Base-by-base conservation (phyloP, 1,284 basidiomycete species). In the Malassezia globosa region DNA sequence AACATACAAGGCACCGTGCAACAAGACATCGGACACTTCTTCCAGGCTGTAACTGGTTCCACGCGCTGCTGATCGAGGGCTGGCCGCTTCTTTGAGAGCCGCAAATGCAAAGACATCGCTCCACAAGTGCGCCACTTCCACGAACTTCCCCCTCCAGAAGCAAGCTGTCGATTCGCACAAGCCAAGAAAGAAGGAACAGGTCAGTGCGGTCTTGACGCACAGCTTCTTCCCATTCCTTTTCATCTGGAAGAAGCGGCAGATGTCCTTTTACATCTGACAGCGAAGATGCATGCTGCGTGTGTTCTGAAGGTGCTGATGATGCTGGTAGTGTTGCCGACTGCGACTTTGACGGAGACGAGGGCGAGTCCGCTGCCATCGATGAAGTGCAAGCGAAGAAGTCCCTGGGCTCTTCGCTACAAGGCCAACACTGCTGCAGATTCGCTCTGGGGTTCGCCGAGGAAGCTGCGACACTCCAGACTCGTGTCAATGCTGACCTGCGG, bases 151-250 rank as follows among this genome's bases (percentile, higher is more conserved):
- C 56, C 6, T 75, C 73, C 35, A 73, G 74, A 19, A 85, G 69
- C 19, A 75, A 76, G 64, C 77, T 78, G 72, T 87, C 82, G 1
- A 80, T 78, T 21, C 77, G 76, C 6, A 81, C 78, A 5, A 88
- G 76, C 84, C 84, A 88, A 69, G 85, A 82, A 58, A 87, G 82
- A 14, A 87, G 71, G 63, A 85, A 84, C 43, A 87, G 77, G 56
- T 85, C 83, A 14, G 80, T 83, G 72, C 82, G 82, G 49, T 87
- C 85, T 38, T 79, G 80, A 4, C 78, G 72, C 35, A 86, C 59
- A 5, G 66, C 66, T 1, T 56, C 54, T 18, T 54, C 46, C 22
- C 66, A 56, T 21, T 58, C 61, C 16, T 51, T 29, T 41, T 63
- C 51, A 13, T 60, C 59, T 5, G 60, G 58, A 26, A 48, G 44